Percentiles rank a stretch among this genome's conserved stretches.
Conservation (phyloP, 2,329 filamentous ascomycete genomes). For the Curvularia sp. region DNA sequence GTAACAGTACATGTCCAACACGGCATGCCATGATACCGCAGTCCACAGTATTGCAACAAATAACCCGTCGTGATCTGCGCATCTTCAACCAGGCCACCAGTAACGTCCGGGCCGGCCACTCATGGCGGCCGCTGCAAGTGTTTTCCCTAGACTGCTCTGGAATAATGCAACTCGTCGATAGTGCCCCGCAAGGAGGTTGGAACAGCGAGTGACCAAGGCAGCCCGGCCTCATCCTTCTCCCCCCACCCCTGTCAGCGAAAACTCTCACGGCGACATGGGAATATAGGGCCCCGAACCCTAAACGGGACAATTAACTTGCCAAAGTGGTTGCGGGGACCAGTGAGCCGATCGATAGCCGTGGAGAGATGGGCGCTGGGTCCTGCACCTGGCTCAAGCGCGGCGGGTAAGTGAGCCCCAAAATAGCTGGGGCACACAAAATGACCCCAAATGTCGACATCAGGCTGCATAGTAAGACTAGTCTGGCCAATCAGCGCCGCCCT, state of each 20-base stretch:
- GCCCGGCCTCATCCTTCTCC: constrained; percentile 11
- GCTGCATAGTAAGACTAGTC: constrained; percentile 35
- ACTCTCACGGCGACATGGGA: constrained; percentile 22
- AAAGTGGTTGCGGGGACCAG: constrained; percentile 42
- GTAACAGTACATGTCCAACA: constrained; percentile 4
- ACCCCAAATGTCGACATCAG: constrained; percentile 46
- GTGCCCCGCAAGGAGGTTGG: constrained; percentile 42
- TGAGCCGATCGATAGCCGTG: constrained; percentile 39
- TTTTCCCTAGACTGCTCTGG: constrained; percentile 39
- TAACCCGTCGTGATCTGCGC: constrained; percentile 42
- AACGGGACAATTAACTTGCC: constrained; percentile 44
- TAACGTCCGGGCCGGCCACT: constrained; percentile 51
- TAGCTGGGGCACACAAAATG: constrained; percentile 45
- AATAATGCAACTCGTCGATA: constrained; percentile 28
- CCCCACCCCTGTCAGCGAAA: constrained; percentile 30
- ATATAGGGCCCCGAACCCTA: constrained; percentile 28
- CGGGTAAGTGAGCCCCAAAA: constrained; percentile 52
- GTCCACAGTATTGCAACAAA: constrained; percentile 18
- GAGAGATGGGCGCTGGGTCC: constrained; percentile 29
- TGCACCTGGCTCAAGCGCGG: constrained; percentile 36
- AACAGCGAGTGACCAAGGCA: constrained; percentile 32
- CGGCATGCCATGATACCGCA: constrained; percentile 17
- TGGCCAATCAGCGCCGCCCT: constrained; percentile 41
- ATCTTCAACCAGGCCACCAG: constrained; percentile 42
- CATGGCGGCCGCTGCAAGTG: constrained; percentile 52